Evolutionary conservation across 768 basidiomycete genomes (phyloP).

Genomic region (Lactarius vividus): DNA sequence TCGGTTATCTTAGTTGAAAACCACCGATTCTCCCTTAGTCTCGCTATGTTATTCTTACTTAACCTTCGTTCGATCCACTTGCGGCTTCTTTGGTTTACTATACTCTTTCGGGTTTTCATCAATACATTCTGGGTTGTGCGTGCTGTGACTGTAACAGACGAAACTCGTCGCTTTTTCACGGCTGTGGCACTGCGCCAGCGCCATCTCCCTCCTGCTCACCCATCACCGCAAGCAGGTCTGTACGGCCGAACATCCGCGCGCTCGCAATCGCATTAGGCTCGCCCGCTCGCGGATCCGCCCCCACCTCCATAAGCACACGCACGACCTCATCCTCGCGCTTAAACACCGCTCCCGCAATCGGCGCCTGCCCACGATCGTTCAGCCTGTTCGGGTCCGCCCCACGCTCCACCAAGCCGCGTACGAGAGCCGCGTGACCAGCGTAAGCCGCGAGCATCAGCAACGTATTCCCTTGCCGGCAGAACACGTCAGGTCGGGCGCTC

Average conservation of each 20-base stretch:
- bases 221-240: conserved; percentile 52
- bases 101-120: not conserved
- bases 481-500: not conserved
- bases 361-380: conserved; percentile 71
- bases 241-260: conserved; percentile 64
- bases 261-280: conserved; percentile 66
- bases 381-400: conserved; percentile 64
- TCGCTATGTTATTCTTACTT: not conserved
- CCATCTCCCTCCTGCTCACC: conserved; percentile 58
- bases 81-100: not conserved
- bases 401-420: conserved; percentile 49
- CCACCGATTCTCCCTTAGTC: not conserved
- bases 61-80: not conserved
- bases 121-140: not conserved
- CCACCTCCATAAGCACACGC: conserved; percentile 44
- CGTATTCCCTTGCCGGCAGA: conserved; percentile 56
- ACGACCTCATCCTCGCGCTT: conserved; percentile 67
- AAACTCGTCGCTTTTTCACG: not conserved
- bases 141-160: not conserved
- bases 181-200: conserved; percentile 25
- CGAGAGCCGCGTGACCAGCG: conserved; percentile 56
- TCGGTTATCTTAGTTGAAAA: not conserved
- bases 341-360: conserved; percentile 76
- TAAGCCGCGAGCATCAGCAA: conserved; percentile 79
- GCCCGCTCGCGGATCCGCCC: conserved; percentile 64